phyloP scores from a whole-genome alignment of 192 early-diverging fungal species.

The Mortierella hygrophila region DNA sequence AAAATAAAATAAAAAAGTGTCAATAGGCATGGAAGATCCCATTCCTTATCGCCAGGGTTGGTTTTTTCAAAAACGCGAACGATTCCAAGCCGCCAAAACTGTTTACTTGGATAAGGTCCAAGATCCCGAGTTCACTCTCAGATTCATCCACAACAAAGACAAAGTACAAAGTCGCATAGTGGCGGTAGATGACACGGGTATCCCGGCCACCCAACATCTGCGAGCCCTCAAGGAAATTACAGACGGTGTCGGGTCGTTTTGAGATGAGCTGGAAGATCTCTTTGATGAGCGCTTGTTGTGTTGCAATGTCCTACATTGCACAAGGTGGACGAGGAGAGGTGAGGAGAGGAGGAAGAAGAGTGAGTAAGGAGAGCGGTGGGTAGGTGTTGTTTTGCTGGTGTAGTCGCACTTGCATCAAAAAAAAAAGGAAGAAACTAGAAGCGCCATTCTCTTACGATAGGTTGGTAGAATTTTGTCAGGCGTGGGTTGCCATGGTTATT shows the following conservation, averaged over 20 bases:
- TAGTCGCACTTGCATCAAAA: not conserved
- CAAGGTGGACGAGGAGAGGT: not conserved
- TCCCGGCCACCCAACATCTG: constrained; percentile 85
- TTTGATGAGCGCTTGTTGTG: constrained; percentile 88
- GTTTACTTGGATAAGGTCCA: constrained; percentile 93
- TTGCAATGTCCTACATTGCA: constrained; percentile 74
- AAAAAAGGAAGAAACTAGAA: not conserved
- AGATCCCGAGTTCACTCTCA: constrained; percentile 95
- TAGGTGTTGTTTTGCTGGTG: too few relatives aligned
- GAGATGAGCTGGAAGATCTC: constrained; percentile 90
- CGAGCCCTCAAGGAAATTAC: constrained; percentile 93
- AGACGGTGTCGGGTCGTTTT: constrained; percentile 87
- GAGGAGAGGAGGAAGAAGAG: not conserved
- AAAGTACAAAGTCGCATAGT: constrained; percentile 98
- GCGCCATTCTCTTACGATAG: constrained; percentile 70
- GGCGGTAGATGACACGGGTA: constrained; percentile 94
- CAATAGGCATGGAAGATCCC: not conserved
- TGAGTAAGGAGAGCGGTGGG: not conserved
- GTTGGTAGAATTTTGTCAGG: constrained; percentile 94
- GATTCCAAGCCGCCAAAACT: too few relatives aligned
- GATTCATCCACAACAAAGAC: constrained; percentile 97
- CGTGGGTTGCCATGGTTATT: constrained; percentile 98
- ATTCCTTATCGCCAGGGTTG: not conserved
- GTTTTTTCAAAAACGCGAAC: not conserved
- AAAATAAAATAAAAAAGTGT: not conserved